phyloP scores from a whole-genome alignment of 2,329 filamentous ascomycete species.

The Aspergillus floridensis region DNA sequence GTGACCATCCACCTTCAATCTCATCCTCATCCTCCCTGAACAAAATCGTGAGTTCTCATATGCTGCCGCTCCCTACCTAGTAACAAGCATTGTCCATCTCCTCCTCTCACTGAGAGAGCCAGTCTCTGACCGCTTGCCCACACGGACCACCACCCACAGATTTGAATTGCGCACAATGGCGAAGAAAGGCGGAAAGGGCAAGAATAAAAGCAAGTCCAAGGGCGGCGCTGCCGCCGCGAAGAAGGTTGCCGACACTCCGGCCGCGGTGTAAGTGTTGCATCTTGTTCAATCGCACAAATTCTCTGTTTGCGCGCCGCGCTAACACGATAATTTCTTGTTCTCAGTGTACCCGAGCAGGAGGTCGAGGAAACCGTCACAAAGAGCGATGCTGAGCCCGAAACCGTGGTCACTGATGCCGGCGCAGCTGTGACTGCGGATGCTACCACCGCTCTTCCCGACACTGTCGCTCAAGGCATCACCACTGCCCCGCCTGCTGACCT shows the following conservation, averaged over 20 bases:
- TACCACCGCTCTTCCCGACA: constrained; percentile 12
- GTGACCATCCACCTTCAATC: constrained; percentile 3
- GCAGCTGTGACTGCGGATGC: constrained; percentile 12
- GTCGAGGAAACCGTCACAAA: constrained; percentile 17
- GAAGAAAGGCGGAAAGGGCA: constrained; percentile 35
- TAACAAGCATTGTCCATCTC: constrained; percentile 1
- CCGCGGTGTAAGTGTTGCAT: constrained; percentile 31
- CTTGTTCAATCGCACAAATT: neutral
- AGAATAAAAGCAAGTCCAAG: constrained; percentile 29
- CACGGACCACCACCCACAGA: constrained; percentile 2
- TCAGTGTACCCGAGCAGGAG: constrained; percentile 4
- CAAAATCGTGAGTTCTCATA: constrained; percentile 13
- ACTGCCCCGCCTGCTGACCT: constrained; percentile 12
- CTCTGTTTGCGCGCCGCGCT: neutral
- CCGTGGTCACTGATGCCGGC: neutral
- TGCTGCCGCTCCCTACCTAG: neutral
- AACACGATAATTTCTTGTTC: neutral
- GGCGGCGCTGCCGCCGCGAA: constrained; percentile 24
- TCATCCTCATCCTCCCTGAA: neutral
- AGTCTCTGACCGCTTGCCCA: constrained; percentile 8
- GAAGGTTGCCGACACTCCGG: constrained; percentile 29
- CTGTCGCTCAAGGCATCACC: constrained; percentile 14
- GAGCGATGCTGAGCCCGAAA: constrained; percentile 18
- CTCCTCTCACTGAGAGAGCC: constrained; percentile 10
- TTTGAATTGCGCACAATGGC: constrained; percentile 25